These are phyloP conservation scores for Stylonectria norvegica DNA, from an alignment of 2,329 filamentous ascomycete species.

Conservation along the genomic window DNA sequence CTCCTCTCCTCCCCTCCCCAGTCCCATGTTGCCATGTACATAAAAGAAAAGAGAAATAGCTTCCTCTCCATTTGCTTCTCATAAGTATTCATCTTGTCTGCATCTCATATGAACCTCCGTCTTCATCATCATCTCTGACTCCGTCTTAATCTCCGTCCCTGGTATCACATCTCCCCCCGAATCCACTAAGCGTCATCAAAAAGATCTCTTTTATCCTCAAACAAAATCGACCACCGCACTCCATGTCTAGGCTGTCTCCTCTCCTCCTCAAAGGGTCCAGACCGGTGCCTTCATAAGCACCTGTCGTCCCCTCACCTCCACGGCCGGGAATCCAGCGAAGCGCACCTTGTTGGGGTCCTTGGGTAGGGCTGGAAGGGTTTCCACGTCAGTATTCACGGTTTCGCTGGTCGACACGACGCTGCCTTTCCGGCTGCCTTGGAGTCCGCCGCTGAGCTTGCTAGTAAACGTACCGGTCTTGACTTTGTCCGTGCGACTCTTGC, in stretches of 20 bases:
- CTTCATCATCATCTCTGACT: conserved; percentile 9
- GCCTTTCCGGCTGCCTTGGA: conserved; percentile 6
- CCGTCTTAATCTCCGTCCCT: conserved; percentile 12
- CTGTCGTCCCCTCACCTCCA: conserved; percentile 73
- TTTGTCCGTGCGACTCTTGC: conserved; percentile 41
- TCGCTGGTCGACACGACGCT: conserved; percentile 28
- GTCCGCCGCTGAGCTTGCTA: conserved; percentile 11
- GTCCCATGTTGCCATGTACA: too few relatives aligned
- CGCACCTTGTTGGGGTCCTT: conserved; percentile 59
- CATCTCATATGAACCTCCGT: conserved; percentile 10
- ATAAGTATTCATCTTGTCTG: conserved; percentile 9
- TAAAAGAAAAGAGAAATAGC: conserved; percentile 17
- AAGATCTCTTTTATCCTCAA: too few relatives aligned
- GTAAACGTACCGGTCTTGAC: conserved; percentile 46
- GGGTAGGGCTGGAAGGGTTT: conserved; percentile 35
- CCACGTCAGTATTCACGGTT: conserved; percentile 39
- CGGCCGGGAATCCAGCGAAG: conserved; percentile 70
- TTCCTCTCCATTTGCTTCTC: too few relatives aligned
- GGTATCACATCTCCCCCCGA: too few relatives aligned
- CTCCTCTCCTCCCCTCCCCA: too few relatives aligned
- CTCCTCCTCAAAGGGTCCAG: conserved; percentile 54
- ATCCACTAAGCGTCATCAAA: too few relatives aligned
- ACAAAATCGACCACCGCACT: too few relatives aligned
- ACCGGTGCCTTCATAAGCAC: conserved; percentile 74
- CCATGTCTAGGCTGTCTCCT: too few relatives aligned